Conservation (phyloP, 371 early-diverging fungal species). For the Mucor velutinosus region DNA sequence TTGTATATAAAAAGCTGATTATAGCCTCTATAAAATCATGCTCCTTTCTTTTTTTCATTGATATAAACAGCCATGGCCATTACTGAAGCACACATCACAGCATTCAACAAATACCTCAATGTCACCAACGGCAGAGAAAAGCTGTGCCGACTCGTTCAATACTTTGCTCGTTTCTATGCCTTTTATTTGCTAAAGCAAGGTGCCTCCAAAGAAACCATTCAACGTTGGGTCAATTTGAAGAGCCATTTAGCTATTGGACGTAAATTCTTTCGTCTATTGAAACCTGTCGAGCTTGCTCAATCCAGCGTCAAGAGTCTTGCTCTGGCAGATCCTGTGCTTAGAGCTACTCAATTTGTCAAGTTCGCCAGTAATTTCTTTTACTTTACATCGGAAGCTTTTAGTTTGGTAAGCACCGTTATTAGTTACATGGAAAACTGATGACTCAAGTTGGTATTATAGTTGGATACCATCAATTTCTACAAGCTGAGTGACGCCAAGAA, state of each 20-base stretch:
- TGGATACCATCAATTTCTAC: slow-evolving; percentile 56
- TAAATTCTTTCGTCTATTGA: slow-evolving; percentile 57
- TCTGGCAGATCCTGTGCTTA: slow-evolving; percentile 52
- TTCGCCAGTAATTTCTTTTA: slow-evolving; percentile 57
- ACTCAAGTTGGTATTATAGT: slow-evolving; percentile 11
- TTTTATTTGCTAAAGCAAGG: slow-evolving; percentile 56
- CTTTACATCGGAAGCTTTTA: slow-evolving; percentile 56
- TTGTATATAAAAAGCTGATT: too few species aligned
- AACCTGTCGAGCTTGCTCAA: slow-evolving; percentile 64
- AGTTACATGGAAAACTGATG: background rate
- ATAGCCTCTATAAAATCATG: too few species aligned
- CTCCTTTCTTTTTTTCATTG: too few species aligned
- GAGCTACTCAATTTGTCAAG: slow-evolving; percentile 45
- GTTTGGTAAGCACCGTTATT: slow-evolving; percentile 43
- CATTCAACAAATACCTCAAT: slow-evolving; percentile 44
- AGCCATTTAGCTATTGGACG: slow-evolving; percentile 61
- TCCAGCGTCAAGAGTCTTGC: slow-evolving; percentile 49
- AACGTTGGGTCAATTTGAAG: slow-evolving; percentile 57
- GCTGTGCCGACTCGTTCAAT: slow-evolving; percentile 73
- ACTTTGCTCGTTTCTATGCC: slow-evolving; percentile 70
- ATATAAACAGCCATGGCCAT: slow-evolving; percentile 11
- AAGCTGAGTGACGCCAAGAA: slow-evolving; percentile 54
- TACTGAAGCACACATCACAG: slow-evolving; percentile 25
- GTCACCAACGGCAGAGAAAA: slow-evolving; percentile 82
- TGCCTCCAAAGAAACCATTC: slow-evolving; percentile 49